Base-by-base conservation (phyloP, 2,329 filamentous ascomycete species). In the Sporothrix pallida region DNA sequence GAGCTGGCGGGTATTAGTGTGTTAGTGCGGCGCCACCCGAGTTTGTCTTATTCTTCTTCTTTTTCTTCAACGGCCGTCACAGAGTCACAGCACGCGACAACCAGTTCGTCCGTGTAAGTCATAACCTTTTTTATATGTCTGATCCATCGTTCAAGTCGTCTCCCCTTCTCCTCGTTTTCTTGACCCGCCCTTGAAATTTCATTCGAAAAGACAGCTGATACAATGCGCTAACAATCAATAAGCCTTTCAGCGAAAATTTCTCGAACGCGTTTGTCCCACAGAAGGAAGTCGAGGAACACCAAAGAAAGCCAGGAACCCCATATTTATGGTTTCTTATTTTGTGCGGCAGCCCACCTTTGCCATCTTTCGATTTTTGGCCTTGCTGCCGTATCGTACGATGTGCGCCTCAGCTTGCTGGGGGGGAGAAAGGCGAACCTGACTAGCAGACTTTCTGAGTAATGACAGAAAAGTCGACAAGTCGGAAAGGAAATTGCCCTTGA, bases 281-380 rank as follows among this genome's bases (percentile, higher is more conserved):
- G 58, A 42, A 62, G 31, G 15, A 62, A 23, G 37, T n/a, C 7
- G 23, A 56, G n/a, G n/a, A n/a, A 44, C 12, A 42, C 42, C 20
- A 15, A 17, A 63, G 60, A 44, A 20, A 17, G 17, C 60, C 62
- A 65, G 37, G 37, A 46, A 63, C 60, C 37, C 62, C 62, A 46
- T 65, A 65, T 65, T 65, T 48, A 37, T 44, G 31, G 48, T 54
- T 37, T 56, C 52, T n/a, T 37, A 42, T 62, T 20, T 63, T 44
- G 2, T n/a, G 58, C 42, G 17, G 31, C 68, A 42, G 48, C 50
- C 68, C 68, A 56, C 52, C 42, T 71, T 60, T 17, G n/a, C 67
- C 69, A 60, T 71, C 69, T 71, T 71, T 60, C 69, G 69, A 71
- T 60, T 60, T 71, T 60, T 37, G 23, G 46, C 48, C 26, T 42